A percentile compares a stretch with the other conserved stretches of the same genome.
Evolutionary conservation across 192 early-diverging fungal genomes (phyloP).

Genomic region (Coemansia sp.): DNA sequence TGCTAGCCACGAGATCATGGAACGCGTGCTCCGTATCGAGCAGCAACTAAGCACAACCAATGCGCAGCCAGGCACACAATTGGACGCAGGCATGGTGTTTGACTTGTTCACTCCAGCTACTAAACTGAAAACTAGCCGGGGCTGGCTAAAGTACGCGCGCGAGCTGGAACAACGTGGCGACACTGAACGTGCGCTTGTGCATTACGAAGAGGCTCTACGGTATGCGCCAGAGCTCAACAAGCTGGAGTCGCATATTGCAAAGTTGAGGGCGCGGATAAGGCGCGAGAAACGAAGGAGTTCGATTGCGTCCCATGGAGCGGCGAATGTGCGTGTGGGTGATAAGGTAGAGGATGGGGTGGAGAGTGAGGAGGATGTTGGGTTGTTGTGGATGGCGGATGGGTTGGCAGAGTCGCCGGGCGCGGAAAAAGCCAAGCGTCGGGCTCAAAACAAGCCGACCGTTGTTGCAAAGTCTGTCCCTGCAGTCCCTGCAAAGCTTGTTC

Average conservation of each 20-base stretch:
- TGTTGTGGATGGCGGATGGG: slow-evolving; percentile 42
- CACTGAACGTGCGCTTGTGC: slow-evolving; percentile 47
- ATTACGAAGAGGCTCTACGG: slow-evolving; percentile 52
- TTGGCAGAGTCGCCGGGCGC: slow-evolving; percentile 49
- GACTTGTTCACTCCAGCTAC: slow-evolving; percentile 58
- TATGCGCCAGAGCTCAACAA: slow-evolving; percentile 54
- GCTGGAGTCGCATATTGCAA: slow-evolving; percentile 49
- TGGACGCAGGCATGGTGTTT: slow-evolving; percentile 40
- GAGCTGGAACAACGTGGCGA: slow-evolving; percentile 54
- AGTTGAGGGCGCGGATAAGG: slow-evolving; percentile 31
- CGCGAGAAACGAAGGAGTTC: slow-evolving; percentile 38
- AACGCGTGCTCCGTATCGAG: slow-evolving; percentile 48
- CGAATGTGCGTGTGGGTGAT: slow-evolving; percentile 15
- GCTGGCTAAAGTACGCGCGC: slow-evolving; percentile 54
- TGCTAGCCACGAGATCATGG: slow-evolving; percentile 46
- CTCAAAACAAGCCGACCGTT: not conserved
- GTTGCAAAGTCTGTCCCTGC: not conserved
- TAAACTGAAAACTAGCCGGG: slow-evolving; percentile 58
- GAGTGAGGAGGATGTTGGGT: slow-evolving; percentile 21
- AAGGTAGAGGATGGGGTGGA: not conserved
- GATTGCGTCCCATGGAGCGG: slow-evolving; percentile 32
- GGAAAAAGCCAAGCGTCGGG: slow-evolving; percentile 43
- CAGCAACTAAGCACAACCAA: slow-evolving; percentile 26
- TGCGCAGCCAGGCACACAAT: not conserved
- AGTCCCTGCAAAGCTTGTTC: not conserved